phyloP scores from a whole-genome alignment of 2,329 filamentous ascomycete genomes.

The Ambrosiella xylebori region DNA sequence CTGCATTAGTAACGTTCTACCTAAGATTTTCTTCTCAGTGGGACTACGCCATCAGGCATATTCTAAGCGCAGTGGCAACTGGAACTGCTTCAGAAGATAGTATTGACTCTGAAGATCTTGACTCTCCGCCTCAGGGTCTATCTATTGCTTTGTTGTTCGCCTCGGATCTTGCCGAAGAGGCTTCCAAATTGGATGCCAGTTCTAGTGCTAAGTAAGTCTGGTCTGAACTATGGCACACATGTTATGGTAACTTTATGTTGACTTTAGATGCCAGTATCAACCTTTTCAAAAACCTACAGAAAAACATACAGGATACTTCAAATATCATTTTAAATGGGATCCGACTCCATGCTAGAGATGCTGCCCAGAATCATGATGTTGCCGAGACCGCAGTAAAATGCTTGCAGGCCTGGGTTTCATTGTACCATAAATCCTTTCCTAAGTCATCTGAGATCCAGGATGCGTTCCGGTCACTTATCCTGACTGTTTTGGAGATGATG shows the following conservation, averaged over 20 bases:
- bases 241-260: conserved; percentile 16
- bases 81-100: not conserved
- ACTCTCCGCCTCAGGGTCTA: conserved; percentile 3
- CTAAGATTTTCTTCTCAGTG: conserved; percentile 52
- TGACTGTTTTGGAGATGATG: conserved; percentile 34
- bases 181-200: conserved; percentile 48
- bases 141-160: conserved; percentile 11
- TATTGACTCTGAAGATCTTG: not conserved
- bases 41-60: conserved; percentile 45
- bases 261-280: conserved; percentile 18
- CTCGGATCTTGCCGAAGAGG: conserved; percentile 41
- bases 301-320: conserved; percentile 25
- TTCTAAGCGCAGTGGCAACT: conserved; percentile 30
- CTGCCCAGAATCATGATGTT: conserved; percentile 19
- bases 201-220: conserved; percentile 35
- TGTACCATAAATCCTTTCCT: conserved; percentile 16
- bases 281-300: conserved; percentile 24
- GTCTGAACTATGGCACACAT: conserved; percentile 12
- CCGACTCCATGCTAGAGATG: conserved; percentile 14
- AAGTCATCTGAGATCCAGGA: conserved; percentile 2
- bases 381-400: conserved; percentile 41
- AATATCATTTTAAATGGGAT: conserved; percentile 25
- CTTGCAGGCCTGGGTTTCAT: conserved; percentile 1
- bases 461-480: conserved; percentile 33
- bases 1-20: conserved; percentile 61